These are phyloP conservation scores for Multifurca ochricompacta DNA, from an alignment of 768 basidiomycete species.

Conservation along the genomic window DNA sequence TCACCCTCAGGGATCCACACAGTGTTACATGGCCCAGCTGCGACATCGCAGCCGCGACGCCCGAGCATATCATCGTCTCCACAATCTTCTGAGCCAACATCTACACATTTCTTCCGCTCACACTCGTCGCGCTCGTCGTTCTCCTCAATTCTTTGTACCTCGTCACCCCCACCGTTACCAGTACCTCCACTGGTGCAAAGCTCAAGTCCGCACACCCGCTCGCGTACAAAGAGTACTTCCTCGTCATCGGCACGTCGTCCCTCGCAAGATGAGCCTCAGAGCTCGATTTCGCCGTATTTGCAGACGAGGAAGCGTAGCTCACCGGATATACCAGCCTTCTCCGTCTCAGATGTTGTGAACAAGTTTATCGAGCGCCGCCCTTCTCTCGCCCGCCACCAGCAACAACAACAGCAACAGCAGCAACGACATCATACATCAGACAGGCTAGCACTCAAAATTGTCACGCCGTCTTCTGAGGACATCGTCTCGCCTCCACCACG, in stretches of 20 bases:
- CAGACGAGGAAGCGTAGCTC: constrained; percentile 25
- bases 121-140: constrained; percentile 45
- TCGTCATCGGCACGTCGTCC: background rate
- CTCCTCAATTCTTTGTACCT: constrained; percentile 44
- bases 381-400: constrained; percentile 9
- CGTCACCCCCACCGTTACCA: background rate
- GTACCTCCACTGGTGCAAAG: background rate
- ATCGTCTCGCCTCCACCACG: constrained; percentile 22
- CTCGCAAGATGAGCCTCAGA: background rate
- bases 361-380: constrained; percentile 29
- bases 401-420: background rate
- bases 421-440: constrained; percentile 1
- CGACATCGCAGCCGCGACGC: constrained; percentile 20
- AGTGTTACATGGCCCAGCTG: background rate
- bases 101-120: constrained; percentile 42
- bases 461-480: constrained; percentile 17
- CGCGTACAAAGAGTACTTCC: background rate
- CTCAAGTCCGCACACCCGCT: background rate
- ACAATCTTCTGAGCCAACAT: constrained; percentile 47
- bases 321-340: constrained; percentile 45
- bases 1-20: constrained; percentile 12
- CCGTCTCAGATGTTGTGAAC: constrained; percentile 39
- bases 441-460: background rate
- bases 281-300: background rate
- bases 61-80: constrained; percentile 56